Base-by-base conservation (phyloP, 202 grass and related monocot genomes). In the Miscanthus sacchariflorus region DNA sequence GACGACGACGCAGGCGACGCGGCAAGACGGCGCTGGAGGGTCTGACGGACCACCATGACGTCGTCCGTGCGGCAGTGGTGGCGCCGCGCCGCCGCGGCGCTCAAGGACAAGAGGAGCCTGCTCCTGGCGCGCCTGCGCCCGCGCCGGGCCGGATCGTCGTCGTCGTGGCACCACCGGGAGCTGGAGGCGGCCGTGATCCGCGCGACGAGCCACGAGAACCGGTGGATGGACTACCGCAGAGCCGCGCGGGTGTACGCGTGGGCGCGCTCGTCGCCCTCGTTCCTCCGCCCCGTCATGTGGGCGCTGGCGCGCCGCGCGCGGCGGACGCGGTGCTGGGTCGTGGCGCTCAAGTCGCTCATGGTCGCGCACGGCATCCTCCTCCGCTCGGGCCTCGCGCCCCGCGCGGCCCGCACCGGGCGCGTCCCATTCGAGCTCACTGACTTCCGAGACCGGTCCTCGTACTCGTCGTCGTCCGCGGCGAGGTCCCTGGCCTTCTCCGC, bases 281-380 rank as follows among this genome's bases (percentile, higher is more conserved):
- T 75, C 35, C 19, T 84, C 13, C 81, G 56, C 0, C 84, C 88
- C 39, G 33, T 88, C 72, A 80, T 91, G 92, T 72, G 74, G 78
- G 86, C 88, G 19, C 82, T 96, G 15, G 83, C 87, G 4, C 90
- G 88, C 24, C 90, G 92, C 5, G 92, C 81, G 17, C 28, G 73
- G 6, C 79, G 90, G 12, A 96, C 92, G 19, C 88, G 90, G 39
- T 88, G 88, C 80, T 97, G 92, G 95, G 77, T 67, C 21, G 92
- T 97, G 5, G 95, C 92, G 14, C 81, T 94, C 76, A 97, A 94
- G 85, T 45, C 81, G 7, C 92, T 97, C 35, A 93, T 97, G 90
- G 33, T 97, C 50, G 87, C 81, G 72, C 90, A 94, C 43, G 95
- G 95, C n/a, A 69, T 97, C 39, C 86, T 93, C 49, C 85, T 94